Conservation (phyloP, 129 eudicot species). For the Helianthus tuberosus region DNA sequence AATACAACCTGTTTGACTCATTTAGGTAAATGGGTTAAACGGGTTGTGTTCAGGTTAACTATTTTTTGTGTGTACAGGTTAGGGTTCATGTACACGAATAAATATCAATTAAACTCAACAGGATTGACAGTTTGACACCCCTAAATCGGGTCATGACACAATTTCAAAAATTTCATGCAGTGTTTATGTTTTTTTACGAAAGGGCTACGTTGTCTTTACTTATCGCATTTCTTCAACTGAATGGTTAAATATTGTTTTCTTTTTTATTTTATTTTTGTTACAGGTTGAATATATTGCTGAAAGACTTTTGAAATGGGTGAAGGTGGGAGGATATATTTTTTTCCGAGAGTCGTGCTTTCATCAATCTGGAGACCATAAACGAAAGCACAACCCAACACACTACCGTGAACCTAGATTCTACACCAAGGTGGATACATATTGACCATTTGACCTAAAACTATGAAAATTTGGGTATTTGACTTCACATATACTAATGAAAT, state of each 20-base stretch:
- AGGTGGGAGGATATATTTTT: constrained; percentile 88
- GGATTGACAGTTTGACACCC: too few relatives aligned
- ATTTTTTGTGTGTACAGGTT: too few relatives aligned
- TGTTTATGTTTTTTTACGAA: not conserved
- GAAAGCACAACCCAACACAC: constrained; percentile 79
- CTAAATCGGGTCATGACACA: not conserved
- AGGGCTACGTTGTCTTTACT: not conserved
- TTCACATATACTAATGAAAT: not conserved
- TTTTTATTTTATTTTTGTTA: not conserved
- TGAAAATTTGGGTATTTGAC: not conserved
- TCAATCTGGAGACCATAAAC: constrained; percentile 87
- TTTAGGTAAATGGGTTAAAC: too few relatives aligned
- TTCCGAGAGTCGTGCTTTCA: constrained; percentile 94
- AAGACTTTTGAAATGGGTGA: constrained; percentile 81
- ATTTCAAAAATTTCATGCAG: not conserved
- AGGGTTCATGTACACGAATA: too few relatives aligned
- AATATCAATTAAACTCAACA: too few relatives aligned
- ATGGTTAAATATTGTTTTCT: not conserved
- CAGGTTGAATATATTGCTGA: constrained; percentile 72
- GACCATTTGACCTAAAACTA: not conserved
- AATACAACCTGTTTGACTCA: too few relatives aligned
- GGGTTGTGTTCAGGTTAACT: too few relatives aligned
- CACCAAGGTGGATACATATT: constrained; percentile 64
- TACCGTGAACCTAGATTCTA: constrained; percentile 89
- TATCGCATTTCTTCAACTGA: not conserved